Evolutionary conservation across 257 asterid genomes (phyloP).

Genomic region (Petunia axillaris): DNA sequence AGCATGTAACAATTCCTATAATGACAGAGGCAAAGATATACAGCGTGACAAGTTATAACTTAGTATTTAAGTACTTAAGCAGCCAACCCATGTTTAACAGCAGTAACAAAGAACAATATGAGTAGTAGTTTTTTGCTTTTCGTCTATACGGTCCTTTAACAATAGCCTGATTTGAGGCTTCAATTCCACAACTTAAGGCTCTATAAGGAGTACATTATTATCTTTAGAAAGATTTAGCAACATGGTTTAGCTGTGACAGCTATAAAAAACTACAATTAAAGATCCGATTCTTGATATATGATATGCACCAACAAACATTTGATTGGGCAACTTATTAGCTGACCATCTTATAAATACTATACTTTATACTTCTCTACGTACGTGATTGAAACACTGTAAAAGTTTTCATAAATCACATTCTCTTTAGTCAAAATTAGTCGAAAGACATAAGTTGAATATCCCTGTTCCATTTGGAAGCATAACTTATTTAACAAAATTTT

Average conservation of each 20-base stretch:
- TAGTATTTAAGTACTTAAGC: no score
- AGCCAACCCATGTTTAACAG: not conserved
- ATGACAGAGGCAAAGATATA: not conserved
- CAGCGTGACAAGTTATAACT: not conserved
- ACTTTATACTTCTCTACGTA: no score
- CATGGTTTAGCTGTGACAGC: not conserved
- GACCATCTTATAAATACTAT: no score
- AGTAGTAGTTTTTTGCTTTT: not conserved
- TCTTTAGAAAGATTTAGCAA: not conserved
- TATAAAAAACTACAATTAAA: not conserved
- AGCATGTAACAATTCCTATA: not conserved
- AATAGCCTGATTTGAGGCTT: not conserved
- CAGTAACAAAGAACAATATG: not conserved
- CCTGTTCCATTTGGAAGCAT: no score
- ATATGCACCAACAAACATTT: not conserved
- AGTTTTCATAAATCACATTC: no score
- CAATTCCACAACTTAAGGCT: not conserved
- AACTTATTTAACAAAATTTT: no score
- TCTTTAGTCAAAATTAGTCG: no score
- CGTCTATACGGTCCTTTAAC: not conserved
- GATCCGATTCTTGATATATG: not conserved
- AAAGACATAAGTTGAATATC: no score
- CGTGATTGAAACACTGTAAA: no score
- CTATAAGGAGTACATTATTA: not conserved
- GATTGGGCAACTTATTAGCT: no score